Base-by-base conservation (phyloP, 2,329 filamentous ascomycete genomes). In the Epichloe amarillans region DNA sequence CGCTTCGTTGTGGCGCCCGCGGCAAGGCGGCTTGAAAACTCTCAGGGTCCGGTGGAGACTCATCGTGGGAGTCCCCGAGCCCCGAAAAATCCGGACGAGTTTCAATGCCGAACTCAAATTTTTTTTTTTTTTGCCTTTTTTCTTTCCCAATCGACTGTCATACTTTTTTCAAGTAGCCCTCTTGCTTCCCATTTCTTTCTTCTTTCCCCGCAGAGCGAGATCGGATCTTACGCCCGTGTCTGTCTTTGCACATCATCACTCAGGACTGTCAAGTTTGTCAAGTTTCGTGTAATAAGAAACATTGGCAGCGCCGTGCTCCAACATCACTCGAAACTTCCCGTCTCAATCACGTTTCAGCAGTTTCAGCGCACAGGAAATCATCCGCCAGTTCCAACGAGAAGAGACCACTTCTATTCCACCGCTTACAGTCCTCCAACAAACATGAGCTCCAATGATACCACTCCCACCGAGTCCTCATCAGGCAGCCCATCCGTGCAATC, bases 401-500 rank as follows among this genome's bases (percentile, higher is more conserved):
- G 23, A 33, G 1, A 11, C 19, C 36, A 39, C 14, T 14, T n/a
- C 21, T 35, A 35, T 17, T 26, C 5, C 37, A 47, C 15, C 11
- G 23, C 37, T 21, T 17, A 21, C 21, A 45, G 45, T 40, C 44
- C 48, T 15, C 40, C 41, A 42, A 21, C 42, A 8, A 39, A 10
- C 36, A 3, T 23, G 4, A 46, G 11, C 33, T 40, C 41, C 36
- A 15, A 21, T 37, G 40, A 40, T 11, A 23, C 36, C 42, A 39
- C 36, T 17, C 42, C 23, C 10, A n/a, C 42, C 4, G 37, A 35
- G 21, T 11, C 37, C 33, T n/a, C 41, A 8, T 23, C 12, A 7
- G 35, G n/a, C 33, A 44, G 17, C 33, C 38, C 47, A 17, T 40
- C 47, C 30, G 15, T 15, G 30, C 40, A 66, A 5, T 56, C 73